Evolutionary conservation across 305 asterid species (phyloP).

Genomic region (Stenogyne calaminthoides): DNA sequence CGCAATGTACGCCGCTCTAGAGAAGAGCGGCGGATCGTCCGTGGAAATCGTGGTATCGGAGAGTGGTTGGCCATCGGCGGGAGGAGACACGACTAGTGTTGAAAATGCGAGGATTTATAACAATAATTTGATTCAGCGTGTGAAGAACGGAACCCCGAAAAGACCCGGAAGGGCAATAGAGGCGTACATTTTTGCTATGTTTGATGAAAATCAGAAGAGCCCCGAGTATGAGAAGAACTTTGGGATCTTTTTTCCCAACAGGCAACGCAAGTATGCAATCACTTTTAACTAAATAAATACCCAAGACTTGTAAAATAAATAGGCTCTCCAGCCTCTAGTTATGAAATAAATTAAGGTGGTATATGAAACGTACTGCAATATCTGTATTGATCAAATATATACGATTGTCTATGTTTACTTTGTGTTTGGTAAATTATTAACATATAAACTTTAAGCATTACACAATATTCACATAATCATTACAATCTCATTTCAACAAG

Average conservation of each 20-base stretch:
- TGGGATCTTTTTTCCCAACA: conserved; percentile 42
- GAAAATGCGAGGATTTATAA: conserved; percentile 35
- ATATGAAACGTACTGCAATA: neutral
- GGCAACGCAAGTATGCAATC: conserved; percentile 17
- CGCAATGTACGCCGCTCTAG: conserved; percentile 39
- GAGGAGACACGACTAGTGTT: conserved; percentile 24
- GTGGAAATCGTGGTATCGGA: conserved; percentile 47
- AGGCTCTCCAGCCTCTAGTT: neutral
- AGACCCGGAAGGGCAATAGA: conserved; percentile 1
- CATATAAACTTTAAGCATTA: no score
- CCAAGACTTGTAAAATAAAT: no score
- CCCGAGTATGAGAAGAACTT: conserved; percentile 49
- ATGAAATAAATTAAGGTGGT: neutral
- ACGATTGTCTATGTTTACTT: no score
- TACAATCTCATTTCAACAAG: no score
- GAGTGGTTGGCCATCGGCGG: conserved; percentile 51
- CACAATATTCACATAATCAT: no score
- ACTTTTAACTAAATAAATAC: neutral
- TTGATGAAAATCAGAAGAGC: conserved; percentile 29
- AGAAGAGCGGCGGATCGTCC: conserved; percentile 35
- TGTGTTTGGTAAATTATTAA: no score
- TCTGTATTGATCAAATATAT: no score
- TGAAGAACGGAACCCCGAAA: conserved; percentile 25
- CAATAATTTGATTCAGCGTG: conserved; percentile 34
- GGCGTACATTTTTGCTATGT: conserved; percentile 24